Percentiles rank a stretch among this genome's conserved stretches.
Evolutionary conservation across 2,329 filamentous ascomycete species (phyloP).

Genomic region (Hypoxylon sp.): DNA sequence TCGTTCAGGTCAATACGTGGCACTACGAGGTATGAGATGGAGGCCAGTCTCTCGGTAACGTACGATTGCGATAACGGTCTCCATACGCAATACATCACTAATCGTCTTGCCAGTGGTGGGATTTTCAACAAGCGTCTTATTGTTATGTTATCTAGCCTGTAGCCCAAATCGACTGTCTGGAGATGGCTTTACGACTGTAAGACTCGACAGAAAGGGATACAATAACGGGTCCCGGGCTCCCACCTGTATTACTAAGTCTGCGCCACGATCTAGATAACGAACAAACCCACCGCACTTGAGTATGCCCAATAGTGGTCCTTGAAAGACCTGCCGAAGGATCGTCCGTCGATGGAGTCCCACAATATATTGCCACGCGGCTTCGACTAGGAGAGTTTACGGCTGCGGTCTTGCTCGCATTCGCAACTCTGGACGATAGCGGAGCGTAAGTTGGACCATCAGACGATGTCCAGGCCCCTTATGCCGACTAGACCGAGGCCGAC

Average conservation of each 20-base stretch:
- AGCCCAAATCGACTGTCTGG: not conserved
- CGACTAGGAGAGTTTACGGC: not conserved
- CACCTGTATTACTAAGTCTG: not conserved
- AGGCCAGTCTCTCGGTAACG: not conserved
- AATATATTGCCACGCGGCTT: constrained; percentile 2
- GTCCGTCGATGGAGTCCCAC: not conserved
- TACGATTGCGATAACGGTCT: not conserved
- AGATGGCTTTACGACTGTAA: not conserved
- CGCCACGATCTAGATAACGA: not conserved
- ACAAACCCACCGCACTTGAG: not conserved
- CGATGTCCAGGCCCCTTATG: not conserved
- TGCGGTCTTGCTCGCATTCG: constrained; percentile 2
- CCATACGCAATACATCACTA: not conserved
- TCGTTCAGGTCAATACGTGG: not conserved
- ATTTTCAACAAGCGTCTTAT: not conserved
- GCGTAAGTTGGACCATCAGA: not conserved
- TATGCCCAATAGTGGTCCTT: not conserved
- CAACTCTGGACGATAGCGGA: not conserved
- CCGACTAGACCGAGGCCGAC: constrained; percentile 17
- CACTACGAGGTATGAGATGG: not conserved
- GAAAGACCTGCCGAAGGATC: not conserved
- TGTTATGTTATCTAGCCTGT: not conserved
- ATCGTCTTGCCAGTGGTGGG: not conserved
- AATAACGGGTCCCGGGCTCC: not conserved
- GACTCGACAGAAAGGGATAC: not conserved